Evolutionary conservation across 1,284 basidiomycete species (phyloP).

Genomic region (Microbotryum scabiosae): DNA sequence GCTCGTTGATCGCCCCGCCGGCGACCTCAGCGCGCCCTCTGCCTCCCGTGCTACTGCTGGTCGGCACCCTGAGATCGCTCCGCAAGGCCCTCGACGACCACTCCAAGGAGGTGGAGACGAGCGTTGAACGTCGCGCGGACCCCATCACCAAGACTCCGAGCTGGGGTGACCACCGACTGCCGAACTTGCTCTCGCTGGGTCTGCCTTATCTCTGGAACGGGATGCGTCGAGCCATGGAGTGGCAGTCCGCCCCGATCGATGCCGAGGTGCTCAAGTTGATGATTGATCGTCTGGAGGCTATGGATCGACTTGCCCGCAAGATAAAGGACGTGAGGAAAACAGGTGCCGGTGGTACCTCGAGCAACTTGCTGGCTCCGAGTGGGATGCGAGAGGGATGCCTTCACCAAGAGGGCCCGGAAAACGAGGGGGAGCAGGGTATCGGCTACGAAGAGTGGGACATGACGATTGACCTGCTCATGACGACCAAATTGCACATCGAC

Average conservation of each 20-base stretch:
- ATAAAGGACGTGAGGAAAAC: constrained; percentile 8
- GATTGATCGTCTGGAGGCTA: constrained; percentile 29
- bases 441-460: constrained; percentile 32
- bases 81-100: constrained; percentile 32
- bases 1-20: constrained; percentile 24
- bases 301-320: constrained; percentile 4
- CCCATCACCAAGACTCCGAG: background rate
- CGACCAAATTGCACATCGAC: constrained; percentile 20
- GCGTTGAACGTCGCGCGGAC: constrained; percentile 2
- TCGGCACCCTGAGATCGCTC: constrained; percentile 31
- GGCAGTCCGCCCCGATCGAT: constrained; percentile 30
- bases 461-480: constrained; percentile 28
- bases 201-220: constrained; percentile 32
- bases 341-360: background rate
- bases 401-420: constrained; percentile 1
- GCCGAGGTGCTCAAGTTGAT: constrained; percentile 33
- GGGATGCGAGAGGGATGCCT: no score
- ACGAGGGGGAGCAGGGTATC: constrained; percentile 10
- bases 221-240: constrained; percentile 30
- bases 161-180: constrained; percentile 24
- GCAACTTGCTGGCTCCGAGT: background rate
- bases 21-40: constrained; percentile 9
- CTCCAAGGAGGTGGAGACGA: constrained; percentile 18
- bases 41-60: constrained; percentile 29
- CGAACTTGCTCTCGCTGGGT: constrained; percentile 31